Base-by-base conservation (phyloP, 1,139 yeast species). In the Lodderomyces oxycetoniae region DNA sequence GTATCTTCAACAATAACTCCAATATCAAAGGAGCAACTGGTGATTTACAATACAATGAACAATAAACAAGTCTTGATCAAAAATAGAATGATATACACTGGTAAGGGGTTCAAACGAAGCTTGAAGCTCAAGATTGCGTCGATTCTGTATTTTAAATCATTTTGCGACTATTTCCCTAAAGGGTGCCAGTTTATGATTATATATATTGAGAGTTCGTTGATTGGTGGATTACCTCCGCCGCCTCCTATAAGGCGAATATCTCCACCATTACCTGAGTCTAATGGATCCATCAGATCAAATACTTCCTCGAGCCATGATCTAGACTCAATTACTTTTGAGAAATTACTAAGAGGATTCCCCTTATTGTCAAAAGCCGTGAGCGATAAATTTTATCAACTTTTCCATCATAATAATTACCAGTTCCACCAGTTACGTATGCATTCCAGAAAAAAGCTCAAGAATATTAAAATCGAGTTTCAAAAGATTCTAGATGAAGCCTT, bases 1-100 rank as follows among this genome's bases (percentile, higher is more conserved):
- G 47, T 50, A 27, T 54, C 68, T 1, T 51, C 70, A 14, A 54
- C 66, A 8, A 59, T 63, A 38, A 49, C 63, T 26, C 63, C 65
- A 32, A 53, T 70, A 23, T 59, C 77, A 2, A 63, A 70, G 40
- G 53, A 50, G 16, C 63, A 58, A 32, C 71, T 65, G 69, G 57
- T 57, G 4, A 57, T 74, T 20, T 79, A 72, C 49, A 62, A 63
- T 34, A 81, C 93, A 0, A 47, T 79, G 32, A 82, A 74, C 49
- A 77, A 77, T 19, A 74, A 73, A 47, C 79, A 77, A 37, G 55
- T 83, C 1, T 53, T 73, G 4, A 60, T 83, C 19, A 77, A 75
- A 48, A 77, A 77, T 42, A 79, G 79, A 20, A 49, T 56, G 39
- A 52, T 84, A 0, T 67, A 69, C 44, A 68, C 80, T 0, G 74